Percentiles rank a stretch among this genome's conserved stretches.
phyloP scores from a whole-genome alignment of 176 grass and related monocot genomes.

The Puya raimondii region DNA sequence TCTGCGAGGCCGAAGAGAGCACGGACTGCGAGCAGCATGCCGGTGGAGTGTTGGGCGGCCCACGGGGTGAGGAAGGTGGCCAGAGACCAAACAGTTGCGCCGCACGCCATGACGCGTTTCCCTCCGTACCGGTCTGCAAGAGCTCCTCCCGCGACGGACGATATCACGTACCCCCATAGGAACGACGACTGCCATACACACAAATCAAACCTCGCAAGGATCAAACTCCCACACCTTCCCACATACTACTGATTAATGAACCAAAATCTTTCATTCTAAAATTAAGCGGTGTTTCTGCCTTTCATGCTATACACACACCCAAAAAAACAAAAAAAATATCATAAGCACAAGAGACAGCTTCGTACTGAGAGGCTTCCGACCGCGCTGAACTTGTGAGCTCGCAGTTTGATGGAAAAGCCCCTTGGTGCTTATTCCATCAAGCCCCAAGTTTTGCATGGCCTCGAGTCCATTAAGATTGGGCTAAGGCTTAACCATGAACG shows the following conservation, averaged over 20 bases:
- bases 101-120: constrained; percentile 82
- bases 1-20: constrained; percentile 80
- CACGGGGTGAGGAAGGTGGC: constrained; percentile 94
- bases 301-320: no score
- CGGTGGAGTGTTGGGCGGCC: constrained; percentile 62
- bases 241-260: background rate
- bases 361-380: no score
- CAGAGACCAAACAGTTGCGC: constrained; percentile 75
- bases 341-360: no score
- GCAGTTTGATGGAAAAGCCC: no score
- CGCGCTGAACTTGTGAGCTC: no score
- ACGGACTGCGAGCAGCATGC: constrained; percentile 57
- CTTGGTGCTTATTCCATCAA: no score
- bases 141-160: constrained; percentile 87
- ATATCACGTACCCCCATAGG: constrained; percentile 86
- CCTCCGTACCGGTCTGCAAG: constrained; percentile 85
- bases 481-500: no score
- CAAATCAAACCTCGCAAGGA: background rate
- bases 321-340: no score
- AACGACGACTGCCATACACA: constrained; percentile 67
- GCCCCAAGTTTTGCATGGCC: no score
- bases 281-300: background rate
- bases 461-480: no score
- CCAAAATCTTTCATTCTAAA: background rate
- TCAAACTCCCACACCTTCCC: constrained; percentile 5